Conservation (phyloP, 306 rosid genomes). For the Ziziphus jujuba region DNA sequence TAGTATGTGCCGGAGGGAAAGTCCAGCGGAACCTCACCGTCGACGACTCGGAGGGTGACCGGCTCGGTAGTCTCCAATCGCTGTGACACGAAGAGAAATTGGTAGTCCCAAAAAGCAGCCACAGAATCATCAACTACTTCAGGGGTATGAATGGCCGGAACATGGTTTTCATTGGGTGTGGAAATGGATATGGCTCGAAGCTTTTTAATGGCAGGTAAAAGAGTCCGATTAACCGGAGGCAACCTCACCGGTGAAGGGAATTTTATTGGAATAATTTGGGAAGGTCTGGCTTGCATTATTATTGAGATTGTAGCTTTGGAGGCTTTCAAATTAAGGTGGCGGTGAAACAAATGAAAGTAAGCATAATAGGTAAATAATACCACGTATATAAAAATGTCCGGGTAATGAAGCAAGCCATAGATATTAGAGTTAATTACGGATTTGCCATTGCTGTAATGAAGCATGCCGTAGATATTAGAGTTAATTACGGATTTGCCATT, state of each 20-base stretch:
- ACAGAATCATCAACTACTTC: slow-evolving; percentile 48
- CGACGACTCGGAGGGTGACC: slow-evolving; percentile 30
- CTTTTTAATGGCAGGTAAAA: not conserved
- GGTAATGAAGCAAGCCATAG: slow-evolving; percentile 12
- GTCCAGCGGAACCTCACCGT: slow-evolving; percentile 59
- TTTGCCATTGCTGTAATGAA: slow-evolving; percentile 39
- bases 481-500: slow-evolving; percentile 52
- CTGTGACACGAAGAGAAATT: slow-evolving; percentile 76
- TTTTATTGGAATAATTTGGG: slow-evolving; percentile 22
- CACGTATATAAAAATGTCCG: not conserved
- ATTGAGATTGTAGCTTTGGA: not conserved
- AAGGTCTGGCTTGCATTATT: slow-evolving; percentile 61
- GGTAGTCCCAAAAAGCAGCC: slow-evolving; percentile 81
- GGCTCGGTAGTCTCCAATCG: slow-evolving; percentile 57
- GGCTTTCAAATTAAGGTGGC: not conserved
- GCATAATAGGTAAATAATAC: not conserved
- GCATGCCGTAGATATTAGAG: slow-evolving; percentile 6
- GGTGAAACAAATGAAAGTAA: not conserved
- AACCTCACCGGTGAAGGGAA: slow-evolving; percentile 40
- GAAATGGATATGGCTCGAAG: slow-evolving; percentile 31
- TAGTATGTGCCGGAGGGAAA: slow-evolving; percentile 85
- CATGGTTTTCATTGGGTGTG: slow-evolving; percentile 19
- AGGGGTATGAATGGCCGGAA: slow-evolving; percentile 21
- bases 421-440: slow-evolving; percentile 28
- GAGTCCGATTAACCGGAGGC: slow-evolving; percentile 29